Base-by-base conservation (phyloP, 1,284 basidiomycete genomes). In the Microbotryum intermedium region DNA sequence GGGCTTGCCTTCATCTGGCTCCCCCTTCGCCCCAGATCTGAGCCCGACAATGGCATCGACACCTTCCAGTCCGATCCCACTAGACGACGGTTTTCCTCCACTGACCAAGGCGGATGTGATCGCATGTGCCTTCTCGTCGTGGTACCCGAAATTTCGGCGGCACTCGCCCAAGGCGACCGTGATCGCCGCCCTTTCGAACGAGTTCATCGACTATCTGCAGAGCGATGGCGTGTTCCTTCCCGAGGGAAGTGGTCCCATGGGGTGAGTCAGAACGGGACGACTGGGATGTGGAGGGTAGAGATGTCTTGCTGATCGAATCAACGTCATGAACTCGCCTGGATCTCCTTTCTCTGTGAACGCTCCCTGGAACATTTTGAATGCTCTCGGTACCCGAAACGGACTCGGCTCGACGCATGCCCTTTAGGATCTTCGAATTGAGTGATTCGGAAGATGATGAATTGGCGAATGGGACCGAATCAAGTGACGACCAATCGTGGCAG, bases 81-180 rank as follows among this genome's bases (percentile, higher is more conserved):
- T 16, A 3, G 30, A 30, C 26, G 48, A 43, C n/a, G 39, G 30
- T 4, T 85, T 86, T 70, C 85, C 86, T 5, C 57, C 67, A 0
- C 74, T 83, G 47, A 78, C 79, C 0, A 73, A 73, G 10, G 70
- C 76, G 18, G 79, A 85, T 71, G 78, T 90, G 57, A 79, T 88
- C 53, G 78, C 83, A 2, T 88, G 89, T 69, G 87, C 90, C 64
- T 90, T 92, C 71, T 90, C 88, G 3, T 81, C 83, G 3, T 97
- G 93, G 93, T 91, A 92, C 71, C 83, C 87, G 2, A 74, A 73
- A 7, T 93, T 91, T 73, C 78, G 83, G 25, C 77, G 78, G 21
- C 72, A 84, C 47, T 86, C 84, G 46, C 85, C 90, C 64, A 87
- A 84, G 71, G 86, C 89, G 1, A 87, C 83, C 1, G 76, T 94